Evolutionary conservation across 129 eudicot species (phyloP), one percentile per base, ranked within the genome.

Genomic region (Tanacetum coccineum): DNA sequence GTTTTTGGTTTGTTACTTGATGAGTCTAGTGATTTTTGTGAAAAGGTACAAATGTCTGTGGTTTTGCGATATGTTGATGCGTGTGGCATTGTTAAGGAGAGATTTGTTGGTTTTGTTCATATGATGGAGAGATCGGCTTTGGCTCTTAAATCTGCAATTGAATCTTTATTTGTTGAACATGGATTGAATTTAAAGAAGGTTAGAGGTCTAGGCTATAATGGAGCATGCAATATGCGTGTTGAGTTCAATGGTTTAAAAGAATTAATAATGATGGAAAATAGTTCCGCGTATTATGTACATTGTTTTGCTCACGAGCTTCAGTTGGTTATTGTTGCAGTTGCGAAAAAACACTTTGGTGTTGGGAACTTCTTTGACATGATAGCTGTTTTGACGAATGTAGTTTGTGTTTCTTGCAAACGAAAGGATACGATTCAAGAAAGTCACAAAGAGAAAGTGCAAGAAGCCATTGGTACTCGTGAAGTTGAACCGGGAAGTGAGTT

Each of bases 61-160:
- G 46, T 71, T 61, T 49, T 71, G 60, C 49, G 76, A 40, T 49
- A 40, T 48, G 76, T 60, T 21, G 75, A 70, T 26, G 3, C 57
- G 17, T 6, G 55, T 49, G 70, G 70, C 26, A 22, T 47, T 26
- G 70, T 72, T 13, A 50, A 51, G 9, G 77, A 72, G 77, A 64
- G 77, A 26, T 72, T 50, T 32, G 11, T 63, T 63, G 60, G 40
- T 25, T 11, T 32, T 51, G 36, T 62, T 20, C 59, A 72, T 51
- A 44, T 62, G n/a, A 19, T 13, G 36, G 70, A 61, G 53, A 39
- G 42, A 22, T 62, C 70, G 32, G 70, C 39, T 13, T 64, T 26
- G 1, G 15, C 62, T 44, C 50, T 61, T 9, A 72, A 62, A 53
- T 32, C 26, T 60, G 70, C 36, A 4, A 47, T 72, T 72, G 78